Base-by-base conservation (phyloP, 371 early-diverging fungal species). In the Rhizopus sp. region DNA sequence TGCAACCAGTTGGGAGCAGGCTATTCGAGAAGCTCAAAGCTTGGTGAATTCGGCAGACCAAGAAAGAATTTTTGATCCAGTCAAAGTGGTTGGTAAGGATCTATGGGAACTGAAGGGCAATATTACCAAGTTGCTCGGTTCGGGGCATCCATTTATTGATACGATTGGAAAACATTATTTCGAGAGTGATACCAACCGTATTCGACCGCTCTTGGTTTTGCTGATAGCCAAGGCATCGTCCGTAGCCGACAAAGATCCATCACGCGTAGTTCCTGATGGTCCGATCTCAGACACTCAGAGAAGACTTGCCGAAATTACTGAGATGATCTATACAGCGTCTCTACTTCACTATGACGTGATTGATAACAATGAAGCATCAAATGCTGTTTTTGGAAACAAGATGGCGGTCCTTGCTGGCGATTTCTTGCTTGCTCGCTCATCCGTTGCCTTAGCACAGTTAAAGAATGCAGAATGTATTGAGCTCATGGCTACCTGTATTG, bases 291-390 rank as follows among this genome's bases (percentile, higher is more conserved):
- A 15, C n/a, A n/a, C 23, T 78, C 97, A 97, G 60, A 82, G 94
- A 29, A 87, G 95, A 7, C 80, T 98, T 47, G 95, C 97, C 7
- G 96, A 95, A 69, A 97, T 98, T 55, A 87, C 92, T 0, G 97
- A 98, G 69, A 93, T 98, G 92, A 97, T 98, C 62, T 95, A 98
- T 70, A 96, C 98, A 1, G 95, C 98, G 6, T 93, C 94, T 5
- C 72, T 97, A 32, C 70, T 98, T 7, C 98, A 98, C 70, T 95
- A 98, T 74, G 98, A 98, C 64, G 96, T 98, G 17, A 91, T 97
- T 52, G 93, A 93, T 59, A 23, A 23, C 23, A 23, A 23, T 23
- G 1, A 23, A 23, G 23, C 23, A 23, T 89, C 89, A 9, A 94
- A 93, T 57, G 87, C 89, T 35, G 85, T 81, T 66, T 94, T 91